Evolutionary conservation across 768 basidiomycete genomes (phyloP).

Genomic region (Tricholoma saponaceum): DNA sequence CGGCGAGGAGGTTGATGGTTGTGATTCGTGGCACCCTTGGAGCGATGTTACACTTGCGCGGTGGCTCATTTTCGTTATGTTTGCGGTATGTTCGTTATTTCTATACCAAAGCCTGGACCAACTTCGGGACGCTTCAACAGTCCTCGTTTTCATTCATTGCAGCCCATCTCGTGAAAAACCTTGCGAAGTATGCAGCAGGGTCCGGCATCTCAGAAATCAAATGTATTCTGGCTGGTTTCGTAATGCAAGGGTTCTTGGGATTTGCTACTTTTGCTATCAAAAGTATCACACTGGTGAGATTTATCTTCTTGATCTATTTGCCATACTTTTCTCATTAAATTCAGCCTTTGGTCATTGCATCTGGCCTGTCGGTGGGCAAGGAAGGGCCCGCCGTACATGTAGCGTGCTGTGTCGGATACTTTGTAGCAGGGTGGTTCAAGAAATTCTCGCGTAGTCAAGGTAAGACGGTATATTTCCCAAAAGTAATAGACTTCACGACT

Average conservation of each 20-base stretch:
- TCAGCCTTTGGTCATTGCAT: slow-evolving; percentile 95
- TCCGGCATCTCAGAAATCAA: slow-evolving; percentile 99
- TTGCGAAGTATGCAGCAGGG: slow-evolving; percentile 94
- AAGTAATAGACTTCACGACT: neutral
- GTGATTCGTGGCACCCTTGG: slow-evolving; percentile 93
- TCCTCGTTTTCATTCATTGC: slow-evolving; percentile 79
- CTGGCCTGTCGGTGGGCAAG: slow-evolving; percentile 95
- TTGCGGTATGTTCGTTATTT: slow-evolving; percentile 62
- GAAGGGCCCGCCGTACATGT: slow-evolving; percentile 98
- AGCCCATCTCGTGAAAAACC: slow-evolving; percentile 80
- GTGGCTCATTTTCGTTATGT: slow-evolving; percentile 84
- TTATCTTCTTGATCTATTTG: neutral
- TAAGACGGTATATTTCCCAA: slow-evolving; percentile 29
- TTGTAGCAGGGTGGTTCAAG: slow-evolving; percentile 82
- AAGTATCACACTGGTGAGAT: slow-evolving; percentile 82
- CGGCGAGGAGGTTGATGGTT: slow-evolving; percentile 70
- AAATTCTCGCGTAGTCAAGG: slow-evolving; percentile 87
- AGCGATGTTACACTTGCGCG: slow-evolving; percentile 63
- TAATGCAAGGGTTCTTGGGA: slow-evolving; percentile 94
- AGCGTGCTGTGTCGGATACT: slow-evolving; percentile 88
- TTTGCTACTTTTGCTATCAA: slow-evolving; percentile 91
- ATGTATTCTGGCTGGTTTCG: slow-evolving; percentile 93
- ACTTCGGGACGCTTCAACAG: slow-evolving; percentile 35
- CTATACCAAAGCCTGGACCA: neutral
- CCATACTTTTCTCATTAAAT: neutral